Base-by-base conservation (phyloP, 2,329 filamentous ascomycete species). In the Phialocephala subalpina region DNA sequence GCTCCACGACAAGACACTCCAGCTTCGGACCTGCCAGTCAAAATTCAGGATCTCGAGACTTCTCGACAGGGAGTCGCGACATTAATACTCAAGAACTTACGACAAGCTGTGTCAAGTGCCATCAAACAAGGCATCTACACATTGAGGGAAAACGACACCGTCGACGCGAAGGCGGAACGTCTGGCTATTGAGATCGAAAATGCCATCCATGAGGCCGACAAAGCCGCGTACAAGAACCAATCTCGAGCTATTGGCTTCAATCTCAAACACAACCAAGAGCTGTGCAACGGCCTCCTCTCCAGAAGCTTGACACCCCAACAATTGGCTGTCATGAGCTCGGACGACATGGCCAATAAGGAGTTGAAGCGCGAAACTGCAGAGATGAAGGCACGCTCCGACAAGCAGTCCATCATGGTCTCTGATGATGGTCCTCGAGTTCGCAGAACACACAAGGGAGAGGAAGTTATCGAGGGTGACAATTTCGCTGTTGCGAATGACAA, bases 361-460 rank as follows among this genome's bases (percentile, higher is more conserved):
- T 85, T 94, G 75, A 93, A 97, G 77, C 86, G 86, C 33, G 87
- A 93, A 76, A 91, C 88, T 27, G 91, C 91, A 18, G 88, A 90
- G 72, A 89, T 95, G 84, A 91, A 92, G 77, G 91, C 92, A 59
- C 86, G 88, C 67, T 88, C 89, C 0, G 92, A 96, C 75, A 92
- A 94, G 73, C 92, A 95, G 77, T 92, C 95, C 55, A 94, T 96
- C 56, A 89, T 95, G 66, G 87, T 93, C 16, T 87, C 92, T 22
- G 88, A 92, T 20, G 85, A 74, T 58, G 93, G 87, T 1, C 92
- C 94, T 3, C 89, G 94, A 2, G 90, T 97, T 64, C 87, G 94
- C 73, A 89, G 92, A 72, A 97, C 95, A 1, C 95, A 98, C 81
- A 98, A 98, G 78, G 96, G 96, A 14, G 94, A 97, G 65, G 96